These are phyloP conservation scores for Didymella segeticola DNA, from an alignment of 2,329 filamentous ascomycete species.

Conservation along the genomic window DNA sequence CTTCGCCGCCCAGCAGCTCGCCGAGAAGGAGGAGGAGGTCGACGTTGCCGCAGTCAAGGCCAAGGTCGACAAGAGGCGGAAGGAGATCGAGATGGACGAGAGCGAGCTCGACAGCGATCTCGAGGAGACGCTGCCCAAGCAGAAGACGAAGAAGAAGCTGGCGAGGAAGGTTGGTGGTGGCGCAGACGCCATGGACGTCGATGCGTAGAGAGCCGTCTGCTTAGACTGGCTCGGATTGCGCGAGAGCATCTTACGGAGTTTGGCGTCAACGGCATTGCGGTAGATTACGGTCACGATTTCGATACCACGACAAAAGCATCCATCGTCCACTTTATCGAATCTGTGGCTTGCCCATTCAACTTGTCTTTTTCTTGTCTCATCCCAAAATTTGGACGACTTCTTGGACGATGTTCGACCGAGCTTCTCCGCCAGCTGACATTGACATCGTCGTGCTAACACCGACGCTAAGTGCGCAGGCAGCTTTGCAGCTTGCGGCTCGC, in stretches of 20 bases:
- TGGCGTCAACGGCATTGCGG: conserved; percentile 30
- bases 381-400: not conserved
- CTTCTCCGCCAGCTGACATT: conserved; percentile 1
- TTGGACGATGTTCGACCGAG: not conserved
- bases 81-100: conserved; percentile 67
- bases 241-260: conserved; percentile 28
- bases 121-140: conserved; percentile 46
- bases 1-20: conserved; percentile 55
- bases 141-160: conserved; percentile 56
- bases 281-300: conserved; percentile 32
- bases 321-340: conserved; percentile 12
- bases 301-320: conserved; percentile 40
- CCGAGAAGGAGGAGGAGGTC: conserved; percentile 67
- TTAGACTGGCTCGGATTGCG: not conserved
- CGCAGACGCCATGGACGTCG: conserved; percentile 58
- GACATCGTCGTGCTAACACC: conserved; percentile 5
- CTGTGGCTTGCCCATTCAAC: not conserved
- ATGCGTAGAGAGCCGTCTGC: conserved; percentile 36
- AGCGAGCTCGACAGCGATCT: conserved; percentile 49
- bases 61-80: conserved; percentile 63
- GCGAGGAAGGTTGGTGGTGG: conserved; percentile 54
- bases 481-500: too few relatives aligned
- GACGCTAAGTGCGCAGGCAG: conserved; percentile 5
- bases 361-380: not conserved
- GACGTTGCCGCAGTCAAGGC: conserved; percentile 54